phyloP scores from a whole-genome alignment of 345 rosid genomes.

The Schrenkiella parvula region DNA sequence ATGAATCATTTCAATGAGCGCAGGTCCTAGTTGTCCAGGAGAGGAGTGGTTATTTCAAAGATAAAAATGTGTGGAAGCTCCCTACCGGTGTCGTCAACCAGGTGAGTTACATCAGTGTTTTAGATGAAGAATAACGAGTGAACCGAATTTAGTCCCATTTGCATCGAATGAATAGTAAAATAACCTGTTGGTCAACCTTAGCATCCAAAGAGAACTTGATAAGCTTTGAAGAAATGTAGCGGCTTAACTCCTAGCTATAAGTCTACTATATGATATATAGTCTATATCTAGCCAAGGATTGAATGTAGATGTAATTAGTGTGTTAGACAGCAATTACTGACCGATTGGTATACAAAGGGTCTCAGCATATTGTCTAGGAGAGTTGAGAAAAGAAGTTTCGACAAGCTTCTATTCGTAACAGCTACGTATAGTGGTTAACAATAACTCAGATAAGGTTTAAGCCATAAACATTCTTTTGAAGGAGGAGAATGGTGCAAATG shows the following conservation, averaged over 20 bases:
- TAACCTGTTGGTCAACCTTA: no score
- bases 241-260: background rate
- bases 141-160: background rate
- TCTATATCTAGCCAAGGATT: background rate
- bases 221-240: background rate
- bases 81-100: slow-evolving; percentile 76
- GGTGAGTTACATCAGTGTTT: slow-evolving; percentile 35
- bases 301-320: background rate
- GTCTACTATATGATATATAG: background rate
- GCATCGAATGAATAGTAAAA: background rate
- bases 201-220: background rate
- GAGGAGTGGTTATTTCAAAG: slow-evolving; percentile 50
- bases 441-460: background rate
- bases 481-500: background rate
- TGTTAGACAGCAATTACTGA: background rate
- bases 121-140: background rate
- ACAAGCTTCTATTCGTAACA: background rate
- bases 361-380: background rate
- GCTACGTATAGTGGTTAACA: background rate
- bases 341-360: background rate
- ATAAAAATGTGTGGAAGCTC: slow-evolving; percentile 64
- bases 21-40: slow-evolving; percentile 90
- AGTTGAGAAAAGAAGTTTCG: background rate
- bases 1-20: background rate
- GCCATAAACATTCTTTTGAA: background rate